phyloP scores from a whole-genome alignment of 1,139 yeast species.

The Nadsonia commutata region DNA sequence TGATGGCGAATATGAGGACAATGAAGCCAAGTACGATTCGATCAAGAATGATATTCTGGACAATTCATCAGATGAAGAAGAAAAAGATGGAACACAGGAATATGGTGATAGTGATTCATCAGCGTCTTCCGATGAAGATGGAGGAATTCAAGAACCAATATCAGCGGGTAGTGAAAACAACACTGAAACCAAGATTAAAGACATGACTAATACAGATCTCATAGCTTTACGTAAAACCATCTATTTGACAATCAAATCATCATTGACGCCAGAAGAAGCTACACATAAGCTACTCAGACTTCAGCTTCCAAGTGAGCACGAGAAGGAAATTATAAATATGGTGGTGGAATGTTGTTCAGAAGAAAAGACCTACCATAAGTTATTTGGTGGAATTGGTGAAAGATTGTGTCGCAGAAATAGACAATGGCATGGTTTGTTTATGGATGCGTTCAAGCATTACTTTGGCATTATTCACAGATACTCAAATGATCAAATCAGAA shows the following conservation, averaged over 20 bases:
- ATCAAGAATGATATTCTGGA: conserved; percentile 34
- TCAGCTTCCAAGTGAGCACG: conserved; percentile 10
- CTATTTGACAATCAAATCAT: conserved; percentile 77
- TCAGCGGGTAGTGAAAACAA: conserved; percentile 14
- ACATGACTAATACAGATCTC: conserved; percentile 54
- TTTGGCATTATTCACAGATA: conserved; percentile 48
- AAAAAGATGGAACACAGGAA: conserved; percentile 13
- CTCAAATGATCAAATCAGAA: conserved; percentile 62
- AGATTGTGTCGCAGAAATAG: conserved; percentile 37
- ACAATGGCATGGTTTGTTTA: conserved; percentile 46
- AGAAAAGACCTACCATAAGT: conserved; percentile 77
- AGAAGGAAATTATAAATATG: conserved; percentile 48
- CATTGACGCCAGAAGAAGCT: conserved; percentile 87
- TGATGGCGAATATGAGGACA: conserved; percentile 39
- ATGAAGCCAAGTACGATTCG: conserved; percentile 31
- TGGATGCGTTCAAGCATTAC: conserved; percentile 37
- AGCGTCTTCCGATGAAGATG: conserved; percentile 9
- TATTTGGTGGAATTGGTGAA: conserved; percentile 67
- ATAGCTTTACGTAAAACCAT: conserved; percentile 57
- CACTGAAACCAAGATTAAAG: conserved; percentile 29
- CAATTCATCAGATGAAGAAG: conserved; percentile 23
- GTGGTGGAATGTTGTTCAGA: conserved; percentile 73
- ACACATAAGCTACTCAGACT: conserved; percentile 60
- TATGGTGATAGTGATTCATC: conserved; percentile 9
- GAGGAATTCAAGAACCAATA: conserved; percentile 15